phyloP scores from a whole-genome alignment of 1,139 yeast genomes.

The Pichia sp. region DNA sequence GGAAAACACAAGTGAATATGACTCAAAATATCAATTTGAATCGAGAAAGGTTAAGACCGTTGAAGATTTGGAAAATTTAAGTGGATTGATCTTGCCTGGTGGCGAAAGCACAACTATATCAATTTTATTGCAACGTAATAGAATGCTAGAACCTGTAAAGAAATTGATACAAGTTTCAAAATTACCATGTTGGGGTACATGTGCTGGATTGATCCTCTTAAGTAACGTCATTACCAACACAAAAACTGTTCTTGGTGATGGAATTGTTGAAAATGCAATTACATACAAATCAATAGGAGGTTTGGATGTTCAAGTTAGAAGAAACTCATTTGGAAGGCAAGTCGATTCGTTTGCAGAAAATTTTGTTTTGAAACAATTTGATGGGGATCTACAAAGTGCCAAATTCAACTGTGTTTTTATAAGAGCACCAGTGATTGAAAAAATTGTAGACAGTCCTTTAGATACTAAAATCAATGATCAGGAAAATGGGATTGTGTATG shows the following conservation, averaged over 20 bases:
- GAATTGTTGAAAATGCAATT: background rate
- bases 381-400: slow-evolving; percentile 28
- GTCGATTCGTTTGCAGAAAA: slow-evolving; percentile 51
- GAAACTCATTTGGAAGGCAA: slow-evolving; percentile 81
- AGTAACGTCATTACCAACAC: slow-evolving; percentile 51
- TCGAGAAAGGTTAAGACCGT: slow-evolving; percentile 47
- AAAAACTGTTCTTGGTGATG: slow-evolving; percentile 31
- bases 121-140: slow-evolving; percentile 59
- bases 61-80: slow-evolving; percentile 40
- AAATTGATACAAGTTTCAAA: slow-evolving; percentile 42
- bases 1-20: slow-evolving; percentile 12
- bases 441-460: slow-evolving; percentile 25
- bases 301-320: slow-evolving; percentile 51
- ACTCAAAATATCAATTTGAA: slow-evolving; percentile 17
- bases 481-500: too few species aligned
- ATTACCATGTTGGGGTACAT: slow-evolving; percentile 72
- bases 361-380: slow-evolving; percentile 33
- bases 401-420: slow-evolving; percentile 59
- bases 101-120: slow-evolving; percentile 81
- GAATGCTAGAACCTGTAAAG: slow-evolving; percentile 47
- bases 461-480: background rate
- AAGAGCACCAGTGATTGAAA: slow-evolving; percentile 66
- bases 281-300: slow-evolving; percentile 56
- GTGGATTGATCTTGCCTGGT: slow-evolving; percentile 63
- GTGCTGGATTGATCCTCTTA: slow-evolving; percentile 73